Evolutionary conservation across 169 alveolate genomes (phyloP).

Genomic region (Babesia bigemina): DNA sequence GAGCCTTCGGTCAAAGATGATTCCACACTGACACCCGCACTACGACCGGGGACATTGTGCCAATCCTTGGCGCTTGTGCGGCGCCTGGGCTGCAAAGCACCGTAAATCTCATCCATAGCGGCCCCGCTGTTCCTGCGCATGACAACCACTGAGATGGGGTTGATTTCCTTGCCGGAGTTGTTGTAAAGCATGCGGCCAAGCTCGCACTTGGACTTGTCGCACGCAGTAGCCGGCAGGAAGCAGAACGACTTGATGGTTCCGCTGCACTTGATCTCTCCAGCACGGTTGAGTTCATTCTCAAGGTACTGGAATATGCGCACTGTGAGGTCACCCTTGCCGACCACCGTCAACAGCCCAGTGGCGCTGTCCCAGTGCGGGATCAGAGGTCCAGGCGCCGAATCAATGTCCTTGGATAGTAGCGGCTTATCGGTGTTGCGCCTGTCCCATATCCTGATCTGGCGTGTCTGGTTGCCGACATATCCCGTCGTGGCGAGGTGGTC

Average conservation of each 20-base stretch:
- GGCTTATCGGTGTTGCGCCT: slow-evolving; percentile 61
- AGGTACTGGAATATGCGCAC: slow-evolving; percentile 75
- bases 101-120: slow-evolving; percentile 73
- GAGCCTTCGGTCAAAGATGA: background rate
- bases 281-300: slow-evolving; percentile 66
- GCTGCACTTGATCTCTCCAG: slow-evolving; percentile 72
- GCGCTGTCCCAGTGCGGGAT: slow-evolving; percentile 77
- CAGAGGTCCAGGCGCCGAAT: slow-evolving; percentile 76
- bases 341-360: slow-evolving; percentile 70
- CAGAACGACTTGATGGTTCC: slow-evolving; percentile 78
- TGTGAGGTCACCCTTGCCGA: slow-evolving; percentile 79
- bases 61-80: slow-evolving; percentile 45
- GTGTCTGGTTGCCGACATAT: slow-evolving; percentile 71
- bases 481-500: slow-evolving; percentile 75
- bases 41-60: slow-evolving; percentile 10
- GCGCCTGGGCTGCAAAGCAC: slow-evolving; percentile 23
- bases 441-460: slow-evolving; percentile 79
- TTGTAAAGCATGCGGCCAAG: slow-evolving; percentile 74
- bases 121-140: slow-evolving; percentile 69
- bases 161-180: slow-evolving; percentile 66
- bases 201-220: slow-evolving; percentile 78
- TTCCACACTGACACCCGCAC: background rate
- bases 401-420: slow-evolving; percentile 65
- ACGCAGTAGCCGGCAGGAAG: slow-evolving; percentile 66
- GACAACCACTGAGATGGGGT: slow-evolving; percentile 73